These are phyloP conservation scores for Apiospora malaysiana DNA, from an alignment of 2,329 filamentous ascomycete species.

Conservation along the genomic window DNA sequence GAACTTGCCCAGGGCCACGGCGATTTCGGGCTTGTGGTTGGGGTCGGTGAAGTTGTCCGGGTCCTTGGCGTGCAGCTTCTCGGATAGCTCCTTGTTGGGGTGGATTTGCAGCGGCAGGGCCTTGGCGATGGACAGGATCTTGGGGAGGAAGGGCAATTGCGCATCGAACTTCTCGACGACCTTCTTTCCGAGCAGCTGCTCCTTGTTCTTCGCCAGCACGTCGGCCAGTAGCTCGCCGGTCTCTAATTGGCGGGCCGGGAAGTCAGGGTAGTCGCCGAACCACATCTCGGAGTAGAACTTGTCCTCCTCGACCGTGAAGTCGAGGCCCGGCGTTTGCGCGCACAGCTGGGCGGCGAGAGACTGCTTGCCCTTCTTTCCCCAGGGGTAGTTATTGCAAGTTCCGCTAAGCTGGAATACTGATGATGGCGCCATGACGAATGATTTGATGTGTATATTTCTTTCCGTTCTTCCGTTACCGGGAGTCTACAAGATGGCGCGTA, in stretches of 20 bases:
- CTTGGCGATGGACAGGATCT: constrained; percentile 78
- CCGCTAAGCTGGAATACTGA: constrained; percentile 53
- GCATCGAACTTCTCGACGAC: constrained; percentile 66
- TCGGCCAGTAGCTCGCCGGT: constrained; percentile 69
- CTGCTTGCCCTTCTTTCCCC: constrained; percentile 71
- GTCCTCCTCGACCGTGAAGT: constrained; percentile 68
- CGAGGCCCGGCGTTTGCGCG: constrained; percentile 65
- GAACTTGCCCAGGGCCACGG: constrained; percentile 72
- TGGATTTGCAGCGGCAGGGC: constrained; percentile 78
- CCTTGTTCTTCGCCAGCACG: constrained; percentile 65
- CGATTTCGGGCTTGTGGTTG: constrained; percentile 84
- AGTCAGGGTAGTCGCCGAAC: constrained; percentile 78
- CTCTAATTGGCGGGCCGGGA: constrained; percentile 67
- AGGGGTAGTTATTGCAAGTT: constrained; percentile 66
- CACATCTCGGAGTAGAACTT: constrained; percentile 72
- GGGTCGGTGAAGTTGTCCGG: constrained; percentile 71
- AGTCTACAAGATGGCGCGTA: background rate
- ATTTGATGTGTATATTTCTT: background rate
- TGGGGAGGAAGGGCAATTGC: constrained; percentile 75
- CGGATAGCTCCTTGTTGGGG: constrained; percentile 71
- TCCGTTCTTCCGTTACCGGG: background rate
- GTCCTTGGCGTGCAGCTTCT: constrained; percentile 66
- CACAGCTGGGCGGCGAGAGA: constrained; percentile 72
- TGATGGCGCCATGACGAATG: constrained; percentile 30
- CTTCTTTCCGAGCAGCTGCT: constrained; percentile 67